Evolutionary conservation across 495 filamentous ascomycete species (phyloP).

Genomic region (Lentithecium fluviatile): DNA sequence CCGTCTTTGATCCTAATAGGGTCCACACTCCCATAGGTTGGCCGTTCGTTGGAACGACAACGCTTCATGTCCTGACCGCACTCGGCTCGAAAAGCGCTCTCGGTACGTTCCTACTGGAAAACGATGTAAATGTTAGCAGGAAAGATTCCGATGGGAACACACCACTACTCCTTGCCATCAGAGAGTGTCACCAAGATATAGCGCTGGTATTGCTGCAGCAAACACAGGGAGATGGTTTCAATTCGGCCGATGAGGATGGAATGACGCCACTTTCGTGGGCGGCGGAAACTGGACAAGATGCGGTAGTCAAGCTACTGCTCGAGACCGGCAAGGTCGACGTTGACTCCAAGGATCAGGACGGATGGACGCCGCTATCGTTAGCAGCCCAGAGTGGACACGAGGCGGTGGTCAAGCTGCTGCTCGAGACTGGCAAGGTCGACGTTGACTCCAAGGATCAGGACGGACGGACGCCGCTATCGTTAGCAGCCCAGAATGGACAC

Average conservation of each 20-base stretch:
- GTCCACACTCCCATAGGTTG: slow-evolving; percentile 1
- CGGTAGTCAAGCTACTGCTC: slow-evolving; percentile 10
- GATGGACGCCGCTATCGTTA: background rate
- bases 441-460: background rate
- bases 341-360: background rate
- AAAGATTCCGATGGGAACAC: slow-evolving; percentile 2
- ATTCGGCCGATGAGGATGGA: background rate
- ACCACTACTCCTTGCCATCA: slow-evolving; percentile 1
- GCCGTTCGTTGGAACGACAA: slow-evolving; percentile 1
- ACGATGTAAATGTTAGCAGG: slow-evolving; percentile 1
- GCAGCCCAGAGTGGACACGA: background rate
- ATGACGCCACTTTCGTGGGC: slow-evolving; percentile 1
- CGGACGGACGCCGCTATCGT: background rate
- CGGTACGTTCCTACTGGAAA: background rate
- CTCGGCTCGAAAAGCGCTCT: slow-evolving; percentile 1
- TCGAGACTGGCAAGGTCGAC: slow-evolving; percentile 14
- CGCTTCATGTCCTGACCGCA: slow-evolving; percentile 2
- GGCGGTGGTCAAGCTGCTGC: slow-evolving; percentile 22
- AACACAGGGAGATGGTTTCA: background rate
- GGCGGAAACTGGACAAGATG: background rate
- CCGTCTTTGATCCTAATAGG: background rate
- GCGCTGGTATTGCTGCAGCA: background rate
- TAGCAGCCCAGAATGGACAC: slow-evolving; percentile 1
- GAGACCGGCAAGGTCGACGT: background rate
- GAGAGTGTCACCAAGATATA: slow-evolving; percentile 1